A percentile compares a stretch with the other conserved stretches of the same genome.
Conservation (phyloP, 305 asterid species). For the Rubia peregrina region DNA sequence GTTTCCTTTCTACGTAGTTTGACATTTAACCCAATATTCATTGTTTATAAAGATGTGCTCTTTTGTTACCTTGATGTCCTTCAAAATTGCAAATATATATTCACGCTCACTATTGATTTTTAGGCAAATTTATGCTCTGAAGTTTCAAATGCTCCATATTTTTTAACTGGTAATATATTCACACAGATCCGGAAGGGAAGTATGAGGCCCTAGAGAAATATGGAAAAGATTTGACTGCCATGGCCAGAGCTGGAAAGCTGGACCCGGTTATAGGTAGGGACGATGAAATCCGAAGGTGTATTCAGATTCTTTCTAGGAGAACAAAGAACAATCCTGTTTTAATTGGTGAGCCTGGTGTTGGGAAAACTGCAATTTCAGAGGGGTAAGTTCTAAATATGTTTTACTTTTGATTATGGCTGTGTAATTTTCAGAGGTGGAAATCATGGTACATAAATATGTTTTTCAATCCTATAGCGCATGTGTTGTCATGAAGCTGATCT, state of each 20-base stretch:
- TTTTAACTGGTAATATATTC: slow-evolving; percentile 9
- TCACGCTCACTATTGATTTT: not conserved
- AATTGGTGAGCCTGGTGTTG: slow-evolving; percentile 90
- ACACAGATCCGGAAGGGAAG: slow-evolving; percentile 87
- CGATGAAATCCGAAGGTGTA: slow-evolving; percentile 70
- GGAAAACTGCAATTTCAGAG: slow-evolving; percentile 62
- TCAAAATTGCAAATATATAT: not conserved
- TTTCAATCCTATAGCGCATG: not conserved
- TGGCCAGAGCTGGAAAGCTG: slow-evolving; percentile 88
- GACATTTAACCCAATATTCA: not conserved
- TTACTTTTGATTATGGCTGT: not conserved
- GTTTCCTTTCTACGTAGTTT: not conserved
- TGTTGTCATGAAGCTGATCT: not conserved
- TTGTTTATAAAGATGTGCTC: not conserved
- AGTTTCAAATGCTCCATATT: slow-evolving; percentile 12
- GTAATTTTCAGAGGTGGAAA: not conserved
- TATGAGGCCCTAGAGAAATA: slow-evolving; percentile 81
- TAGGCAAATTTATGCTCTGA: not conserved
- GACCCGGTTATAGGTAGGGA: slow-evolving; percentile 91
- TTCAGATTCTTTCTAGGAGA: slow-evolving; percentile 73
- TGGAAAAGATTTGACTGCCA: slow-evolving; percentile 90
- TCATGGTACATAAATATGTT: not conserved
- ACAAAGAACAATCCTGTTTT: slow-evolving; percentile 83
- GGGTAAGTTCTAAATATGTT: slow-evolving; percentile 11
- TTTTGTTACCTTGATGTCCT: not conserved